A percentile compares a stretch with the other conserved stretches of the same genome.
These are phyloP conservation scores for Penicillium hordei DNA, from an alignment of 2,329 filamentous ascomycete genomes.

Conservation along the genomic window DNA sequence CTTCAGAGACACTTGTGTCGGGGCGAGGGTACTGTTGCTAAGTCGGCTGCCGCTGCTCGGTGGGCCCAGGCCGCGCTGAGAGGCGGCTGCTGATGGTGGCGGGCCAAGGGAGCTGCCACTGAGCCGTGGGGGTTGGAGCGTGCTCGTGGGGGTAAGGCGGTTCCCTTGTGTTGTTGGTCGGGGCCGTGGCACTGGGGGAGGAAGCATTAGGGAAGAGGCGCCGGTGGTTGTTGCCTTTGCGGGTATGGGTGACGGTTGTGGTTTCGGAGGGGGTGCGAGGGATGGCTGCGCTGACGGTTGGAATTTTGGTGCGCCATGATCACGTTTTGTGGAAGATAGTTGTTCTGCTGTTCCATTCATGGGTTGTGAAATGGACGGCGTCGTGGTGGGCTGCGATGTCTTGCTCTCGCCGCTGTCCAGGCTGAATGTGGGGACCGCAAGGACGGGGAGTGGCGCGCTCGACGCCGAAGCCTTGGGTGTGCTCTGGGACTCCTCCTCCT, in stretches of 20 bases:
- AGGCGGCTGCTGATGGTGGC: slow-evolving; percentile 47
- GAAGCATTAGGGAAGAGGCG: slow-evolving; percentile 35
- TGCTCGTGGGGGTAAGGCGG: slow-evolving; percentile 16
- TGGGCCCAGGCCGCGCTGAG: slow-evolving; percentile 43
- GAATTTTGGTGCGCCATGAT: slow-evolving; percentile 9
- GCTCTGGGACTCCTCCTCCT: slow-evolving; percentile 29
- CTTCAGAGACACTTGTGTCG: slow-evolving; percentile 47
- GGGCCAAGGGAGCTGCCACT: slow-evolving; percentile 36
- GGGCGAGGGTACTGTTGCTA: slow-evolving; percentile 44
- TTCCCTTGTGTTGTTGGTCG: slow-evolving; percentile 26
- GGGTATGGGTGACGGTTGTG: slow-evolving; percentile 9
- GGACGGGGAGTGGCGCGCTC: slow-evolving; percentile 17
- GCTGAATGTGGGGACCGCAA: slow-evolving; percentile 36
- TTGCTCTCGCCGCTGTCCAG: slow-evolving; percentile 26
- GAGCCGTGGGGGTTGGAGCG: slow-evolving; percentile 32
- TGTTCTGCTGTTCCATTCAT: slow-evolving; percentile 6
- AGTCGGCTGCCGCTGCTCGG: slow-evolving; percentile 43
- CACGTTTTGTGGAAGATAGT: slow-evolving; percentile 7
- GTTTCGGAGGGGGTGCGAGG: slow-evolving; percentile 13
- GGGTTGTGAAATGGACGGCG: slow-evolving; percentile 8
- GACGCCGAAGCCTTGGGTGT: slow-evolving; percentile 41
- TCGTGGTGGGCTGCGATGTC: slow-evolving; percentile 5
- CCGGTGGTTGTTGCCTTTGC: slow-evolving; percentile 13
- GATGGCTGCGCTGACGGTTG: slow-evolving; percentile 11
- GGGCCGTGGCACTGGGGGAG: slow-evolving; percentile 34